Evolutionary conservation across 164 flowering plant species (phyloP), one percentile per base, ranked within the genome.

Genomic region (Echeveria elegans): DNA sequence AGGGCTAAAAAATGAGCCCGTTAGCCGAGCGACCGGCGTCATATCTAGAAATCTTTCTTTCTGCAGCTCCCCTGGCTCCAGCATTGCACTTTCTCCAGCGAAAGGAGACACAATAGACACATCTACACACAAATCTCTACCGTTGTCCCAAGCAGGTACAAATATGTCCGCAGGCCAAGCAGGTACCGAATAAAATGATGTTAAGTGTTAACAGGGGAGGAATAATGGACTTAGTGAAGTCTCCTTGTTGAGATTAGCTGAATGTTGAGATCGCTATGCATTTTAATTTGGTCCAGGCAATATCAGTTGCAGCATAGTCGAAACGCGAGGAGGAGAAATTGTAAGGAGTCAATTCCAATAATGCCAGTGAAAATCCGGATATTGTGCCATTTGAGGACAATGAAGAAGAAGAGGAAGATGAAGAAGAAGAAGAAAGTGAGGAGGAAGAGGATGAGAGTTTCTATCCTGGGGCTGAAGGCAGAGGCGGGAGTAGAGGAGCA

Each of bases 381-480:
- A 94, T 94, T 67, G 97, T 94, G 30, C 97, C 95, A 36, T 94
- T 91, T 70, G 99, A 94, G 73, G 99, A 94, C 76, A 89, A 89
- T 67, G 99, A 94, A 79, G 99, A 94, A 63, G 99, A 94, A 72
- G 97, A 94, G 67, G 98, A n/a, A n/a, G n/a, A n/a, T n/a, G n/a
- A 92, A 40, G 93, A 87, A 73, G 84, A 88, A 69, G 85, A 89
- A 69, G 95, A 88, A 10, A 95, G 88, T 59, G 96, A 89, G 68
- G 99, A 94, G 74, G 82, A 81, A 71, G 75, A 61, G 70, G 75
- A 76, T 31, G 88, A 78, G 67, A 72, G 34, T 66, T 70, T 79
- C 29, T 78, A 69, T 26, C 8, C 69, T 48, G 78, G 78, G 31
- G 70, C 71, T 43, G 87, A 80, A 68, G 96, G 91, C 59, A 79